Evolutionary conservation across 2,329 filamentous ascomycete genomes (phyloP).

Genomic region (Neurospora sp.): DNA sequence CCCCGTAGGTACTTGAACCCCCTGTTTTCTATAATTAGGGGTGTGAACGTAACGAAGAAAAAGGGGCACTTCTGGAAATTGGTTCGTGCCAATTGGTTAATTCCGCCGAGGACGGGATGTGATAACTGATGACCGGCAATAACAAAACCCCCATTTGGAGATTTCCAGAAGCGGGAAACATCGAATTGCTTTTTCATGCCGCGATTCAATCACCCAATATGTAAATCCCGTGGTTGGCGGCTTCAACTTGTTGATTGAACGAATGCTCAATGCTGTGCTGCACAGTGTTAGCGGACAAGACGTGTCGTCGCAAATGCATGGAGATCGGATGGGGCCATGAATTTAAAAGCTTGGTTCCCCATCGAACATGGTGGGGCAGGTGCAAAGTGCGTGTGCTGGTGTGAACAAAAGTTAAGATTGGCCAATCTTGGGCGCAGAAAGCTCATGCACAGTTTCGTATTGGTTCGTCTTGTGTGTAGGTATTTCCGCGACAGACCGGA

Average conservation of each 20-base stretch:
- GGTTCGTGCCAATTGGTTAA: not conserved
- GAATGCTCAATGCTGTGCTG: not conserved
- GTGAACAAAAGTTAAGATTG: not conserved
- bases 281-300: not conserved
- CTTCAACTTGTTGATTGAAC: not conserved
- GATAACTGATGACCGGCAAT: not conserved
- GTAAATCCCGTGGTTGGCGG: not conserved
- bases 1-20: not conserved
- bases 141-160: not conserved
- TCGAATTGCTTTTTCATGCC: not conserved
- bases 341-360: not conserved
- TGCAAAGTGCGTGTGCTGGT: not conserved
- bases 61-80: not conserved
- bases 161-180: not conserved
- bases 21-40: not conserved
- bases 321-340: not conserved
- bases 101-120: not conserved
- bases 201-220: not conserved
- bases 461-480: not conserved
- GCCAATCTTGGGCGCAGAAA: not conserved
- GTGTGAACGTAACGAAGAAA: not conserved
- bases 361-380: not conserved
- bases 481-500: not conserved
- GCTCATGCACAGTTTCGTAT: not conserved
- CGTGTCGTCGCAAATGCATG: not conserved